Percentiles rank a stretch among this genome's conserved stretches.
Conservation (phyloP, 2,329 filamentous ascomycete genomes). For the Xylaria sp. region DNA sequence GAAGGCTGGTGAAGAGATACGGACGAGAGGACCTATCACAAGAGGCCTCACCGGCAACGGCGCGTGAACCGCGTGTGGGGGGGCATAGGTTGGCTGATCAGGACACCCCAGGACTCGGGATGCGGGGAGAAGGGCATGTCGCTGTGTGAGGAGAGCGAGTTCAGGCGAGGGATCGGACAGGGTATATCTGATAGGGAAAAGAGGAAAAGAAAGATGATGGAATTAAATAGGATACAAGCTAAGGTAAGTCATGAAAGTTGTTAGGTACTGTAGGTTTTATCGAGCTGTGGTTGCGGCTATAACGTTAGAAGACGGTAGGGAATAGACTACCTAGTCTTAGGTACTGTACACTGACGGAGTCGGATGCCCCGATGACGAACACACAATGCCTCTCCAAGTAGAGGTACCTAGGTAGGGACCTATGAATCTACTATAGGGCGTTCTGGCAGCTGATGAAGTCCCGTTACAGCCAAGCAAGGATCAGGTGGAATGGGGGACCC, state of each 20-base stretch:
- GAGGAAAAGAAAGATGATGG: neutral
- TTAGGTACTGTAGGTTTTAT: neutral
- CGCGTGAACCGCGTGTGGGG: constrained; percentile 37
- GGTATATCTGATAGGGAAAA: neutral
- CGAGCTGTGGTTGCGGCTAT: constrained; percentile 1
- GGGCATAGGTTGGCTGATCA: constrained; percentile 34
- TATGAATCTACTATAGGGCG: neutral
- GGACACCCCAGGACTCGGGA: constrained; percentile 39
- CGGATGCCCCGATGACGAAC: constrained; percentile 31
- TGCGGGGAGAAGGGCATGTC: constrained; percentile 43
- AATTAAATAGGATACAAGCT: constrained; percentile 1
- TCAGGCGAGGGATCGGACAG: neutral
- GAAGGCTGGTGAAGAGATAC: neutral
- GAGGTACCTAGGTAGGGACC: neutral
- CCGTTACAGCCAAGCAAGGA: constrained; percentile 16
- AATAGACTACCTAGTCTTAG: no score
- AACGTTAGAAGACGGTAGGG: neutral
- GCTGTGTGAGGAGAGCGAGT: constrained; percentile 29
- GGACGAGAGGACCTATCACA: constrained; percentile 12
- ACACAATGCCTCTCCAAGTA: neutral
- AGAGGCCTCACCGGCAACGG: constrained; percentile 25
- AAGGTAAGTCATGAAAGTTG: constrained; percentile 2
- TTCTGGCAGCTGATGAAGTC: constrained; percentile 16
- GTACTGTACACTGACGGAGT: constrained; percentile 20
- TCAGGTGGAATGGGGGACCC: neutral